A percentile compares a stretch with the other conserved stretches of the same genome.
These are phyloP conservation scores for Fusarium sp. DNA, from an alignment of 2,329 filamentous ascomycete genomes.

Conservation along the genomic window DNA sequence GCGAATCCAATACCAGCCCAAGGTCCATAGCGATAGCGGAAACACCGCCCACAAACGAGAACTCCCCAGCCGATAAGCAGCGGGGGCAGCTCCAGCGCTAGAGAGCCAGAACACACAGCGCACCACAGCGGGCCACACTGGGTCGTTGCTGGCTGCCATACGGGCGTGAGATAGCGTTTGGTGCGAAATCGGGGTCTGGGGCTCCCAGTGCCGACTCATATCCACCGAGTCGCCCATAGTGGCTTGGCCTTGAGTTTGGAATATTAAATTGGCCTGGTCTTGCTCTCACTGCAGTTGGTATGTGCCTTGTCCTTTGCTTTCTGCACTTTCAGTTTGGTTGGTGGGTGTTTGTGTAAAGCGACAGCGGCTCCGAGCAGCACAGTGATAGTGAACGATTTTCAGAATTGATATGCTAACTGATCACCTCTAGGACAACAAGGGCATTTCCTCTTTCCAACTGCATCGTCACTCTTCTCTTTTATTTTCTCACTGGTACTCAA, in stretches of 20 bases:
- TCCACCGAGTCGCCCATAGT: constrained; percentile 27
- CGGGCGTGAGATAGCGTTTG: constrained; percentile 8
- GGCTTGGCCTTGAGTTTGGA: constrained; percentile 31
- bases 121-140: not conserved
- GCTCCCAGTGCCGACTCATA: constrained; percentile 21
- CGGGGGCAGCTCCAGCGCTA: not conserved
- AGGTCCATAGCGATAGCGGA: not conserved
- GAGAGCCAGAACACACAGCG: not conserved
- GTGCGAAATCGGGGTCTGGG: constrained; percentile 35
- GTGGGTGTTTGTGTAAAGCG: constrained; percentile 33
- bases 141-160: not conserved
- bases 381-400: not conserved
- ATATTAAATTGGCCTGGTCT: constrained; percentile 30
- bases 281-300: constrained; percentile 23
- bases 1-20: not conserved
- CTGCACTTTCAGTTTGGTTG: constrained; percentile 16
- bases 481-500: constrained; percentile 4
- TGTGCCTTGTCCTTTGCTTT: constrained; percentile 18
- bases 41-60: not conserved
- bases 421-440: constrained; percentile 5
- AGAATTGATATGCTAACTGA: constrained; percentile 19
- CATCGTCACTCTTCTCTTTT: not conserved
- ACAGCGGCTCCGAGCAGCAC: constrained; percentile 1
- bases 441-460: constrained; percentile 14
- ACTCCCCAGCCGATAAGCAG: not conserved